Conservation (phyloP, 2,329 filamentous ascomycete species). For the Fusarium sp. region DNA sequence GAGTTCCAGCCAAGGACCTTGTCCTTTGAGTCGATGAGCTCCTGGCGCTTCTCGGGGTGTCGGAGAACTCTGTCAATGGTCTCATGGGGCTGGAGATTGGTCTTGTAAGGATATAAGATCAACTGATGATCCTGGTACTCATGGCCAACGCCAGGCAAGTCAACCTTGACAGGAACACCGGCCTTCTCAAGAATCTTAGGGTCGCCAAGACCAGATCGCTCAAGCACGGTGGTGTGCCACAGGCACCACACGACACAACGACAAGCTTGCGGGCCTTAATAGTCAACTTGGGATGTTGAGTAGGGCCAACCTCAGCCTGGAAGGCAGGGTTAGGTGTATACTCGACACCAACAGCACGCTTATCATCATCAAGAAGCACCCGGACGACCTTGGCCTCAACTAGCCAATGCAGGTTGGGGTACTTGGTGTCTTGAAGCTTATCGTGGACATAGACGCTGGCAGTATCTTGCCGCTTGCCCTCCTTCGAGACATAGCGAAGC, state of each 20-base stretch:
- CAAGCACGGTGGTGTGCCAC: slow-evolving; percentile 68
- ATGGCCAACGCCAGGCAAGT: slow-evolving; percentile 65
- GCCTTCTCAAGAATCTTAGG: slow-evolving; percentile 60
- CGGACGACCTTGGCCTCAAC: slow-evolving; percentile 67
- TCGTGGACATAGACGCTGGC: slow-evolving; percentile 61
- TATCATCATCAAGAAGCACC: slow-evolving; percentile 64
- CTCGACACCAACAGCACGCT: slow-evolving; percentile 69
- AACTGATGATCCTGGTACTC: slow-evolving; percentile 70
- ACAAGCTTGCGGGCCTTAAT: slow-evolving; percentile 48
- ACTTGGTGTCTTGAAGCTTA: slow-evolving; percentile 49
- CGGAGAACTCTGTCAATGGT: slow-evolving; percentile 64
- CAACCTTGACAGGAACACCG: slow-evolving; percentile 59
- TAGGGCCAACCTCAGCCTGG: slow-evolving; percentile 29
- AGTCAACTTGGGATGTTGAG: slow-evolving; percentile 19
- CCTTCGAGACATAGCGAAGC: slow-evolving; percentile 56
- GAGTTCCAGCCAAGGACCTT: slow-evolving; percentile 68
- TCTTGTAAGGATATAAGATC: slow-evolving; percentile 62
- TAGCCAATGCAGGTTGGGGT: slow-evolving; percentile 71
- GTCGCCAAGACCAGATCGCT: slow-evolving; percentile 72
- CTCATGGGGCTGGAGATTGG: slow-evolving; percentile 45
- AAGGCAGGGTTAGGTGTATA: slow-evolving; percentile 59
- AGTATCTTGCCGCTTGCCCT: slow-evolving; percentile 68
- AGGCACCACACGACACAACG: slow-evolving; percentile 58
- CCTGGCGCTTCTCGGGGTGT: slow-evolving; percentile 59
- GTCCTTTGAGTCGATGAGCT: slow-evolving; percentile 61